Base-by-base conservation (phyloP, 2,329 filamentous ascomycete species). In the Calonectria hawksworthii region DNA sequence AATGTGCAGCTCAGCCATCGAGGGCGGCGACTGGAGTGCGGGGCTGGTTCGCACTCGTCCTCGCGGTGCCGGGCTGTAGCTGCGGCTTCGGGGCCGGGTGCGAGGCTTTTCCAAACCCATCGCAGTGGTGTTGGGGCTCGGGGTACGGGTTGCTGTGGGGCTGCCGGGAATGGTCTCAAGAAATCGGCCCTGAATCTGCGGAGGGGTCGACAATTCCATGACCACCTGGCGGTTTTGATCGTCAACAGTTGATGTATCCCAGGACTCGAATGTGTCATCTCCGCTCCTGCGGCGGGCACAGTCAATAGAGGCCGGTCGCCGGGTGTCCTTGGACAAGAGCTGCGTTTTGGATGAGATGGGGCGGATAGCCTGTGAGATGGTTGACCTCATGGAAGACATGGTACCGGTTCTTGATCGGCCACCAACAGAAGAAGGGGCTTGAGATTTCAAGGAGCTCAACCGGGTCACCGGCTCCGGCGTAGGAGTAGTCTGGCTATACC, bases 81-180 rank as follows among this genome's bases (percentile, higher is more conserved):
- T 92, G 73, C 89, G 87, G 74, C 88, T 90, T 61, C 89, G 85
- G 41, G 84, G 83, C 13, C 84, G 83, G 7, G 83, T 80, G 23
- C 81, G 84, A n/a, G 89, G 90, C 18, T 88, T 87, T 69, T 89
- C 87, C 16, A 92, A 83, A 41, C 94, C 92, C 38, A 93, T 83
- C 2, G 91, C 87, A 28, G 85, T 44, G 9, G 28, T 89, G 7
- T 90, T 91, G 1, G 93, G 93, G 61, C 92, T 94, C 14, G 91
- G 89, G 68, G 92, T 92, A 73, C 93, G 87, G 82, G 93, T 94
- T 9, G 88, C 89, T 13, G 92, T 87, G 7, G 92, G 92, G 78
- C 91, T 93, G 28, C 90, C 92, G 1, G 92, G 94, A 70, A 96
- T 96, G 0, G 94, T 93, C 81, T 95, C 94, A 8, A 96, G 87